Percentiles rank a stretch among this genome's conserved stretches.
Evolutionary conservation across 441 rosid genomes (phyloP).

Genomic region (Populus hybrid): DNA sequence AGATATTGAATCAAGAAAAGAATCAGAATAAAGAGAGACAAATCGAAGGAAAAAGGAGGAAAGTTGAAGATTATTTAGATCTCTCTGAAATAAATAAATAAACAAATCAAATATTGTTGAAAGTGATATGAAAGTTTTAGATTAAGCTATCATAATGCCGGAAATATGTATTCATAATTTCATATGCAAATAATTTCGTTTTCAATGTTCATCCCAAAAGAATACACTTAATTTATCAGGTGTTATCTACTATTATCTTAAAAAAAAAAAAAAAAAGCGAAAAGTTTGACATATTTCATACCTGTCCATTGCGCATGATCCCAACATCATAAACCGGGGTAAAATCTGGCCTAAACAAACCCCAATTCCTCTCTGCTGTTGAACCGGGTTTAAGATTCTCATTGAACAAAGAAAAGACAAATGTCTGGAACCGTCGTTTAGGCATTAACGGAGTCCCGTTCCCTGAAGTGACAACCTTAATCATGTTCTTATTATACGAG

Average conservation of each 20-base stretch:
- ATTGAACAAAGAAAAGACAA: conserved; percentile 57
- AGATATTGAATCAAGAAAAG: not conserved
- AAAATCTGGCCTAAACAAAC: conserved; percentile 66
- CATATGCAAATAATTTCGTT: too few relatives aligned
- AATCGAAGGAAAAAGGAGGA: not conserved
- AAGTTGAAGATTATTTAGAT: not conserved
- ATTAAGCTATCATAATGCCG: too few relatives aligned
- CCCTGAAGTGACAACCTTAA: conserved; percentile 50
- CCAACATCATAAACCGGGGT: conserved; percentile 60
- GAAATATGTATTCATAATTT: too few relatives aligned
- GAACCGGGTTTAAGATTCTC: conserved; percentile 63
- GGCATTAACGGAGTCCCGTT: conserved; percentile 81
- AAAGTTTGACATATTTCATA: conserved; percentile 20
- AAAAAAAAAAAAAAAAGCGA: too few relatives aligned
- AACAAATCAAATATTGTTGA: not conserved
- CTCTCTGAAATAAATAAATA: not conserved
- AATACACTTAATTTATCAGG: not conserved
- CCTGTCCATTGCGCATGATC: conserved; percentile 34
- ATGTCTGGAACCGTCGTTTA: conserved; percentile 52
- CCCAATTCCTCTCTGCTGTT: conserved; percentile 57
- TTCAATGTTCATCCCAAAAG: too few relatives aligned
- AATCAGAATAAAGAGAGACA: not conserved
- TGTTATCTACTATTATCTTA: not conserved
- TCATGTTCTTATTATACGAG: conserved; percentile 49
- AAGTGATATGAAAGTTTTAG: too few relatives aligned